Evolutionary conservation across 2,329 filamentous ascomycete species (phyloP), one percentile per base, ranked within the genome.

Genomic region (Clonostachys chloroleuca): DNA sequence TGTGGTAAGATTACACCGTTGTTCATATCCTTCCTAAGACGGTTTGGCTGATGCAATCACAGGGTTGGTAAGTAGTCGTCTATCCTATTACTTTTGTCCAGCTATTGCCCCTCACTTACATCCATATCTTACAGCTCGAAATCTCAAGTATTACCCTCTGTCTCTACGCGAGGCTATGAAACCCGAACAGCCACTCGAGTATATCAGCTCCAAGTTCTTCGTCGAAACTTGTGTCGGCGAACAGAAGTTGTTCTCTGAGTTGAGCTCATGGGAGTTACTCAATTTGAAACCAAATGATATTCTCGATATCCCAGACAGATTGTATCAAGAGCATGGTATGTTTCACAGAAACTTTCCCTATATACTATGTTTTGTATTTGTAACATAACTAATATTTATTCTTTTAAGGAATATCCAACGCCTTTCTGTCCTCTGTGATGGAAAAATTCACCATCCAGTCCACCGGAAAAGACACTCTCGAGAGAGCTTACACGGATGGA

Each of bases 81-180:
- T 9, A 4, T 30, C 24, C 9, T 30, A 30, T 30, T 30, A 10
- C 24, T 30, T 8, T 30, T 10, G 24, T 30, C 24, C 10, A 30
- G 24, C 24, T 10, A 30, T 30, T 30, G 6, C 3, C 9, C 8
- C 9, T 30, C 24, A 10, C 24, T 30, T 9, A 30, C 24, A 30
- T 10, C 24, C 24, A 30, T 30, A 30, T 4, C 24, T 9, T 1
- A 34, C 41, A 69, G 69, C 69, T 17, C 64, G 71, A 7, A 75
- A 74, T 47, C 53, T 75, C 33, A 75, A 75, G 41, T 75, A 71
- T 48, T 75, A 74, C 47, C 69, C 71, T 0, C 55, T 73, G 1
- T 64, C 69, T 2, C 57, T 74, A 2, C 55, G 52, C 2, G 52
- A 52, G 33, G 62, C 66, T 30, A 55, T 65, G 33, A 65, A 69